A percentile compares a stretch with the other conserved stretches of the same genome.
These are phyloP conservation scores for Porcisia deanei DNA, from an alignment of 208 protist genomes.

Conservation along the genomic window DNA sequence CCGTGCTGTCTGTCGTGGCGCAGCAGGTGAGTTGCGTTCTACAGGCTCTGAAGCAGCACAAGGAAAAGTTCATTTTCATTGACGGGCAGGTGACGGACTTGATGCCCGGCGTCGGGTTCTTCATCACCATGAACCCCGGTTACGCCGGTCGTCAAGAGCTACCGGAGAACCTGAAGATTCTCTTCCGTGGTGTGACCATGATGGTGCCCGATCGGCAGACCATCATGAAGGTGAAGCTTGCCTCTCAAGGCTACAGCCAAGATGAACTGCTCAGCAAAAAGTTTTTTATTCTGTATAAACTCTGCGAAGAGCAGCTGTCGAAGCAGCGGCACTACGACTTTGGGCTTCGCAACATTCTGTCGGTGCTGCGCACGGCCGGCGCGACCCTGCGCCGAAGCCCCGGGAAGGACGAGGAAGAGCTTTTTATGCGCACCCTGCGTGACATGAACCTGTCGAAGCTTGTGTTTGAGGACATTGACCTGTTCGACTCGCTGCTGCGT, in stretches of 20 bases:
- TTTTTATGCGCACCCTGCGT: conserved; percentile 96
- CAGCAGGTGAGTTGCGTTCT: conserved; percentile 94
- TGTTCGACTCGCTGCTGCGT: conserved; percentile 96
- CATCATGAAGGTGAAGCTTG: conserved; percentile 97
- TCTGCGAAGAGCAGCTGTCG: conserved; percentile 98
- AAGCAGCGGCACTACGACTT: conserved; percentile 99
- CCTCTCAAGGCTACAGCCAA: conserved; percentile 92
- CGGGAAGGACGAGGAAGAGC: conserved; percentile 92
- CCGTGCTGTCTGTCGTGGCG: conserved; percentile 94
- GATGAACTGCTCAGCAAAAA: conserved; percentile 94
- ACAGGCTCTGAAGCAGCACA: conserved; percentile 92
- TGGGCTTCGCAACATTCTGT: conserved; percentile 98
- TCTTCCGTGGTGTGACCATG: conserved; percentile 98
- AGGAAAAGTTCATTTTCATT: conserved; percentile 94
- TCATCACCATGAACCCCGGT: conserved; percentile 99
- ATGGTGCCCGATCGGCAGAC: conserved; percentile 98
- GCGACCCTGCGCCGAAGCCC: conserved; percentile 86
- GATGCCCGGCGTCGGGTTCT: conserved; percentile 94
- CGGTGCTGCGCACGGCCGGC: conserved; percentile 96
- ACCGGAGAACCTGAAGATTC: conserved; percentile 98
- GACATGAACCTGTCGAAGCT: conserved; percentile 99
- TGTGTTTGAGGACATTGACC: conserved; percentile 96
- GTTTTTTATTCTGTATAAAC: conserved; percentile 94
- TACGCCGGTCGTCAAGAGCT: conserved; percentile 98
- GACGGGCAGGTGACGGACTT: conserved; percentile 91